Conservation (phyloP, 1,139 yeast genomes). For the Taphrina sp. region DNA sequence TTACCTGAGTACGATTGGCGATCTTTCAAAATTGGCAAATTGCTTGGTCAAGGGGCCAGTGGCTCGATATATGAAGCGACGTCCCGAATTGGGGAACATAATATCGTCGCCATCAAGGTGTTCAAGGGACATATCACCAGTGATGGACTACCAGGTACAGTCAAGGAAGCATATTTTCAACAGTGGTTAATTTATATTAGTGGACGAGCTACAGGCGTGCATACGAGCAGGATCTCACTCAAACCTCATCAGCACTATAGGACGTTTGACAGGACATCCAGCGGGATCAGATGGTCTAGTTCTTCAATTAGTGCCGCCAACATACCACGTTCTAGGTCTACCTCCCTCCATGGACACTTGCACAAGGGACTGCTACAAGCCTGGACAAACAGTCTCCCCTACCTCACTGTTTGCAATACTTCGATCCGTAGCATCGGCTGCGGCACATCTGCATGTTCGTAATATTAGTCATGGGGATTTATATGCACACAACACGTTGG, state of each 20-base stretch:
- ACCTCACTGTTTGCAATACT: not conserved
- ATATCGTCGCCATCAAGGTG: slow-evolving; percentile 18
- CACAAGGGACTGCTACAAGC: slow-evolving; percentile 7
- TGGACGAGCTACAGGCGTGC: slow-evolving; percentile 21
- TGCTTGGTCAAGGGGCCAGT: slow-evolving; percentile 25
- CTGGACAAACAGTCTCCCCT: not conserved
- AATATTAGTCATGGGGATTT: slow-evolving; percentile 19
- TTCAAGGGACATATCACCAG: slow-evolving; percentile 24
- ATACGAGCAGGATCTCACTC: slow-evolving; percentile 23
- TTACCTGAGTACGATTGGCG: not conserved
- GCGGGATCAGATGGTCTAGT: slow-evolving; percentile 2
- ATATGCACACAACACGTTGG: slow-evolving; percentile 22
- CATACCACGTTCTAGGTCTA: slow-evolving; percentile 7
- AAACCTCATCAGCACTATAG: slow-evolving; percentile 17
- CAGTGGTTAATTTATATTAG: not conserved
- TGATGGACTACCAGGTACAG: slow-evolving; percentile 19
- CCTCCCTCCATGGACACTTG: slow-evolving; percentile 20
- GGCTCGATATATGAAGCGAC: slow-evolving; percentile 12
- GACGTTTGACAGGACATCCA: slow-evolving; percentile 2
- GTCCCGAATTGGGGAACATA: not conserved
- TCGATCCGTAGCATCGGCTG: slow-evolving; percentile 14
- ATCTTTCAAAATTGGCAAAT: not conserved
- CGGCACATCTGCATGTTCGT: slow-evolving; percentile 12
- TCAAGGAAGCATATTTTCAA: no score
- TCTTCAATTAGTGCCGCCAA: slow-evolving; percentile 13